phyloP scores from a whole-genome alignment of 2,329 filamentous ascomycete genomes.

The Zalaria sp. region DNA sequence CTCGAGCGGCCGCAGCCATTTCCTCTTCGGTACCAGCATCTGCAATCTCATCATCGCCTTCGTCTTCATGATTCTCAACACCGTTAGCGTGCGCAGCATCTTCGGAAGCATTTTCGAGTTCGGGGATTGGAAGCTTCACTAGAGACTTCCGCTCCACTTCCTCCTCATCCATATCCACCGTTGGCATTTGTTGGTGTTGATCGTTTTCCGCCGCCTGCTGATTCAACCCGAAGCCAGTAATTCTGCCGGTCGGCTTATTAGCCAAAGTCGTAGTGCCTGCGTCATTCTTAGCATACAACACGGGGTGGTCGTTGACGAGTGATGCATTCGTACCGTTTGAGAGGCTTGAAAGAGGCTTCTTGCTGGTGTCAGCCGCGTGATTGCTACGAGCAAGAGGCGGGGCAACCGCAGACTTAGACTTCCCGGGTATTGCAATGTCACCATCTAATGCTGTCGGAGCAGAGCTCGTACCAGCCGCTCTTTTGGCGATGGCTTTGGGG shows the following conservation, averaged over 20 bases:
- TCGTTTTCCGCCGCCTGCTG: constrained; percentile 53
- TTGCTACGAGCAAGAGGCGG: constrained; percentile 23
- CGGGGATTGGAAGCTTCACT: constrained; percentile 69
- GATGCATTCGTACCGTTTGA: background rate
- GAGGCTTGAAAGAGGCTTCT: constrained; percentile 1
- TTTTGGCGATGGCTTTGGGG: constrained; percentile 74
- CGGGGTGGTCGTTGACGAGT: background rate
- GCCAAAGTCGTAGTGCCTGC: too few species aligned
- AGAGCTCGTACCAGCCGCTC: constrained; percentile 47
- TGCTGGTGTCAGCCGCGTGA: constrained; percentile 8
- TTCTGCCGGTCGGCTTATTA: background rate
- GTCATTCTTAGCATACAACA: background rate
- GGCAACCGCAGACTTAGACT: constrained; percentile 30
- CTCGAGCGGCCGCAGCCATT: constrained; percentile 69
- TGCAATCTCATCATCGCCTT: constrained; percentile 55
- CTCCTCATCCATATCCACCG: constrained; percentile 77
- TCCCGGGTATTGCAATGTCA: constrained; percentile 37
- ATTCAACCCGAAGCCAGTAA: constrained; percentile 68
- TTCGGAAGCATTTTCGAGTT: constrained; percentile 38
- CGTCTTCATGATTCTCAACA: constrained; percentile 30
- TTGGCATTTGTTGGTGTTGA: constrained; percentile 46
- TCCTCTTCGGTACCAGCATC: constrained; percentile 79
- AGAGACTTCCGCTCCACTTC: constrained; percentile 77
- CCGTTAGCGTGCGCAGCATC: constrained; percentile 40
- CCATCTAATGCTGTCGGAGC: constrained; percentile 36